phyloP scores from a whole-genome alignment of 352 stramenopile genomes.

The Peronospora tabacina region DNA sequence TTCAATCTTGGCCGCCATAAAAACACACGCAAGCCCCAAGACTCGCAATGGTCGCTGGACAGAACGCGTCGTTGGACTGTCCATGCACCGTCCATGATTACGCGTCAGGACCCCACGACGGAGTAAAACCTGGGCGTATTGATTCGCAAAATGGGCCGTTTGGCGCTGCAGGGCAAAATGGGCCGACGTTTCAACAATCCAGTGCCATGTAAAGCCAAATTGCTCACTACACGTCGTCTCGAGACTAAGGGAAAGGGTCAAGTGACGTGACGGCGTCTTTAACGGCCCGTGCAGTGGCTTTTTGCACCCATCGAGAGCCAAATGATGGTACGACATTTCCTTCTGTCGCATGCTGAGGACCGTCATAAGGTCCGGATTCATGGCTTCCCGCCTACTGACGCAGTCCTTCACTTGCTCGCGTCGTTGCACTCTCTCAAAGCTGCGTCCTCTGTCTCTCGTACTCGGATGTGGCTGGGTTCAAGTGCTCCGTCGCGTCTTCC shows the following conservation, averaged over 20 bases:
- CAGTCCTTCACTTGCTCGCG: slow-evolving; percentile 7
- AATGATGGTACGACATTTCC: slow-evolving; percentile 73
- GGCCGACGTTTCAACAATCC: slow-evolving; percentile 51
- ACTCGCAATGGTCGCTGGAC: slow-evolving; percentile 55
- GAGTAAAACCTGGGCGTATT: slow-evolving; percentile 71
- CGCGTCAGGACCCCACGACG: slow-evolving; percentile 37
- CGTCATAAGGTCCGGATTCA: slow-evolving; percentile 58
- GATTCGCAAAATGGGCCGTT: slow-evolving; percentile 65
- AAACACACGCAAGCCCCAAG: slow-evolving; percentile 55
- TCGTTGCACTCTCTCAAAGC: neutral
- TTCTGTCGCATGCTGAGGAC: slow-evolving; percentile 78
- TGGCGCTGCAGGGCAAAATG: slow-evolving; percentile 77
- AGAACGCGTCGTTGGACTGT: slow-evolving; percentile 27
- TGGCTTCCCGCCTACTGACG: slow-evolving; percentile 20
- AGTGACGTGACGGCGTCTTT: slow-evolving; percentile 25
- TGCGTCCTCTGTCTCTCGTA: neutral
- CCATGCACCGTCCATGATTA: slow-evolving; percentile 31
- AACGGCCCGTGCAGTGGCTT: slow-evolving; percentile 26
- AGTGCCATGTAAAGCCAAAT: slow-evolving; percentile 73
- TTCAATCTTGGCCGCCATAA: slow-evolving; percentile 83
- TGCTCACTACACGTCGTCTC: slow-evolving; percentile 44
- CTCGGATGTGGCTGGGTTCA: too few relatives aligned
- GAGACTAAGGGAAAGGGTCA: slow-evolving; percentile 31
- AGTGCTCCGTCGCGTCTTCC: too few relatives aligned
- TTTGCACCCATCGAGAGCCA: slow-evolving; percentile 28